These are phyloP conservation scores for Xylariales sp. DNA, from an alignment of 2,329 filamentous ascomycete genomes.

Conservation along the genomic window DNA sequence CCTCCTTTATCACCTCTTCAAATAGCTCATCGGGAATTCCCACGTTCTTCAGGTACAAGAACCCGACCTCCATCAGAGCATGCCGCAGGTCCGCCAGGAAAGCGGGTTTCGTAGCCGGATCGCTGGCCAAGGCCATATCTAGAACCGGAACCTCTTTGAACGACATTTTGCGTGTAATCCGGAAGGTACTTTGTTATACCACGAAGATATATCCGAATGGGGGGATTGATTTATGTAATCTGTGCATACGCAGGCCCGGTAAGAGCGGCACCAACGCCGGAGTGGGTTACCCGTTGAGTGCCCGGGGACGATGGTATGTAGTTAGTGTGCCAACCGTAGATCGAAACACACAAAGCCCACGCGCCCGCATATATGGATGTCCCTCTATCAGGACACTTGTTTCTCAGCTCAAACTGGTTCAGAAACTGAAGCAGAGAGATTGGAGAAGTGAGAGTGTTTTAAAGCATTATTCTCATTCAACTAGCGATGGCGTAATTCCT, in stretches of 20 bases:
- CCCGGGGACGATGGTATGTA: no score
- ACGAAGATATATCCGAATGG: neutral
- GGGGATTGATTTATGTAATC: neutral
- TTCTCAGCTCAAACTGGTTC: no score
- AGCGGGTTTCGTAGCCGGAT: slow-evolving; percentile 61
- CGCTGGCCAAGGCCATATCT: slow-evolving; percentile 63
- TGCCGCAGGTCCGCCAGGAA: slow-evolving; percentile 70
- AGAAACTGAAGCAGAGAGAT: no score
- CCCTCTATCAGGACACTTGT: no score
- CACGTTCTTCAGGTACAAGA: slow-evolving; percentile 79
- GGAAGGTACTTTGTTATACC: no score
- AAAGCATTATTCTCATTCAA: neutral
- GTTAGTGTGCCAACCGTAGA: no score
- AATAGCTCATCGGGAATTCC: slow-evolving; percentile 65
- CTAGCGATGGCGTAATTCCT: slow-evolving; percentile 9
- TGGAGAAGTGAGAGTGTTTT: no score
- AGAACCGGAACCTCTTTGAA: slow-evolving; percentile 76
- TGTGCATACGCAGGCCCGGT: no score
- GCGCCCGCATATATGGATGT: no score
- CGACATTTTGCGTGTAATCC: slow-evolving; percentile 48
- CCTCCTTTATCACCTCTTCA: slow-evolving; percentile 60
- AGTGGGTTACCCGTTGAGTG: no score
- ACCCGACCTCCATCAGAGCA: slow-evolving; percentile 81
- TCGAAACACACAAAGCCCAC: no score
- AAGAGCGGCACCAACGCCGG: no score